Percentiles rank a stretch among this genome's conserved stretches.
Conservation (phyloP, 768 basidiomycete species). For the Xerocomellus dryophilus region DNA sequence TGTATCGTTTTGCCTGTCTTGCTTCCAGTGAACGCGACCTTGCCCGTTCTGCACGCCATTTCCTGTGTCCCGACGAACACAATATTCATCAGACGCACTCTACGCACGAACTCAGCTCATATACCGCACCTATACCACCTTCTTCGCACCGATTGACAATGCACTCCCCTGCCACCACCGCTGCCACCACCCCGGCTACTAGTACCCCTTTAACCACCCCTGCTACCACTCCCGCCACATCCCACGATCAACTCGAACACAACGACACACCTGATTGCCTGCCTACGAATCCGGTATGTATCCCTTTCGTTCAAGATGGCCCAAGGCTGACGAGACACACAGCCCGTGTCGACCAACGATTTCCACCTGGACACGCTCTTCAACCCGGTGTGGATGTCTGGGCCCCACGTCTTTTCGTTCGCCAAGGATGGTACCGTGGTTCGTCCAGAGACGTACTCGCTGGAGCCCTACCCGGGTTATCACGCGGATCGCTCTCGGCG, state of each 20-base stretch:
- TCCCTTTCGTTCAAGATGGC: no score
- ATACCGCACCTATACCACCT: not conserved
- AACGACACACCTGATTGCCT: not conserved
- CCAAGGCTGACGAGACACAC: not conserved
- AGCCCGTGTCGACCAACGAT: slow-evolving; percentile 28
- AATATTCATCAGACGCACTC: not conserved
- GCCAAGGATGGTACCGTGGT: slow-evolving; percentile 8
- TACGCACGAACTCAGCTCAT: not conserved
- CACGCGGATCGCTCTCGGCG: not conserved
- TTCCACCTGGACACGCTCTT: slow-evolving; percentile 49
- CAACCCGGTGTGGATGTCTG: slow-evolving; percentile 33
- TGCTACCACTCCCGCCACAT: not conserved
- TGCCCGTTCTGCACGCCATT: not conserved
- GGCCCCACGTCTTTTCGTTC: slow-evolving; percentile 14
- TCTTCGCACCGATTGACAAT: not conserved
- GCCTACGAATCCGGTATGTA: not conserved
- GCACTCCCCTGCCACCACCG: not conserved
- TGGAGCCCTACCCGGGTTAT: slow-evolving; percentile 2
- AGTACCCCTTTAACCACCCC: not conserved
- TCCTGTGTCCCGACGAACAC: not conserved
- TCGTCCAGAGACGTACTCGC: not conserved
- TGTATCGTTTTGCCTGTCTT: not conserved
- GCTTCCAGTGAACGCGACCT: not conserved
- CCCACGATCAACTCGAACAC: not conserved
- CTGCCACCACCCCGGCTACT: not conserved